Conservation (phyloP, 2,329 filamentous ascomycete species). For the Bipolaris zeicola region DNA sequence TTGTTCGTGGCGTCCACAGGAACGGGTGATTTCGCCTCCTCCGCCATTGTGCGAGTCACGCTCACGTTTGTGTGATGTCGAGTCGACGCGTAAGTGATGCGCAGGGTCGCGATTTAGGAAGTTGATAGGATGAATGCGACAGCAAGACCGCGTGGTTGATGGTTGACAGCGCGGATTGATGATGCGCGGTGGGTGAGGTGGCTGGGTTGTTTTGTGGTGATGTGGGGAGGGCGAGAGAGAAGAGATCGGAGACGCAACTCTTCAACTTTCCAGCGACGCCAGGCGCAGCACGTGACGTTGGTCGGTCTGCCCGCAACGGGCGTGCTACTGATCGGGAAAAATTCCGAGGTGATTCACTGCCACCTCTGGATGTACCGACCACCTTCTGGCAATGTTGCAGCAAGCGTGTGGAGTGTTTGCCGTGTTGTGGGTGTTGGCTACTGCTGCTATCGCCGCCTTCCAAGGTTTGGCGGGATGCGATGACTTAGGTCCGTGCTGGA, state of each 20-base stretch:
- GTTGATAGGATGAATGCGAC: slow-evolving; percentile 33
- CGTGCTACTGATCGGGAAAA: slow-evolving; percentile 20
- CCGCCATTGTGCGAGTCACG: slow-evolving; percentile 45
- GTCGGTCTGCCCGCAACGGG: slow-evolving; percentile 19
- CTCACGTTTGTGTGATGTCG: slow-evolving; percentile 41
- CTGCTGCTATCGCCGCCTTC: slow-evolving; percentile 30
- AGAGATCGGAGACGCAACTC: slow-evolving; percentile 26
- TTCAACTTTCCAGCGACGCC: slow-evolving; percentile 27
- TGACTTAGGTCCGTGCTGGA: slow-evolving; percentile 31
- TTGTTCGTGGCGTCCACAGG: slow-evolving; percentile 34
- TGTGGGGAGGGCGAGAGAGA: slow-evolving; percentile 36
- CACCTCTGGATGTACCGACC: slow-evolving; percentile 13
- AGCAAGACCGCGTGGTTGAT: slow-evolving; percentile 39
- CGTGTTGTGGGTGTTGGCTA: slow-evolving; percentile 27
- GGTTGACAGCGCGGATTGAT: slow-evolving; percentile 39
- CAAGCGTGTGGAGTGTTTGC: slow-evolving; percentile 24
- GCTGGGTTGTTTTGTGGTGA: slow-evolving; percentile 37
- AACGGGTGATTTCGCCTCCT: slow-evolving; percentile 39
- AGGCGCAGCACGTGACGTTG: slow-evolving; percentile 27
- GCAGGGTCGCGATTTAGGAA: slow-evolving; percentile 39
- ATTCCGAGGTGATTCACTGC: slow-evolving; percentile 29
- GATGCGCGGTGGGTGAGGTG: slow-evolving; percentile 44
- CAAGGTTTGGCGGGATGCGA: slow-evolving; percentile 35
- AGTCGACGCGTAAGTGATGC: slow-evolving; percentile 44
- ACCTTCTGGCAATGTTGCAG: slow-evolving; percentile 29